phyloP scores from a whole-genome alignment of 2,329 filamentous ascomycete genomes.

The Hymenoscyphus infarciens region DNA sequence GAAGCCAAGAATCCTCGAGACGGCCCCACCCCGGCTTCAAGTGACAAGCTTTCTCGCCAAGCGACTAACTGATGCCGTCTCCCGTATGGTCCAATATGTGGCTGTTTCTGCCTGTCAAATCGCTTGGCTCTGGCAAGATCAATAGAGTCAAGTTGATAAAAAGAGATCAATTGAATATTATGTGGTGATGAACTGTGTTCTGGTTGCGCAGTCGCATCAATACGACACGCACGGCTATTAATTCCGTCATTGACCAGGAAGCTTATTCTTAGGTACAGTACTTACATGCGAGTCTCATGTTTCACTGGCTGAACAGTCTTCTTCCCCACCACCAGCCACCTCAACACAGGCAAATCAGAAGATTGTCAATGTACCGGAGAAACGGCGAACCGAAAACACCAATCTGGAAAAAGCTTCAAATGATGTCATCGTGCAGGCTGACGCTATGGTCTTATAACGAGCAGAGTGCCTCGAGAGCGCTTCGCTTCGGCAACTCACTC shows the following conservation, averaged over 20 bases:
- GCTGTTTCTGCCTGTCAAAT: too few species aligned
- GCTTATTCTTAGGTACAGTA: not conserved
- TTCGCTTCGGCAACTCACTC: too few species aligned
- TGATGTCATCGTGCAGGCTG: not conserved
- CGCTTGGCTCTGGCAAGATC: too few species aligned
- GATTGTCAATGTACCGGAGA: not conserved
- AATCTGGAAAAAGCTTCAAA: not conserved
- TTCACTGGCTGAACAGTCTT: not conserved
- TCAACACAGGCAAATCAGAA: not conserved
- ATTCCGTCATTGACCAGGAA: not conserved
- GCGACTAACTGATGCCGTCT: not conserved
- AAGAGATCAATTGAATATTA: too few species aligned
- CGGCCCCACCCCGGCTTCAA: not conserved
- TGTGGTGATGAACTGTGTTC: too few species aligned
- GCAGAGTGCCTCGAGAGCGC: not conserved
- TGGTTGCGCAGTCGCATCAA: not conserved
- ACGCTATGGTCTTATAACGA: not conserved
- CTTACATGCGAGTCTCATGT: not conserved
- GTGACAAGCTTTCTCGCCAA: constrained; percentile 12
- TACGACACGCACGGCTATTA: not conserved
- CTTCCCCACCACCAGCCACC: not conserved
- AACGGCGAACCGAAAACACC: not conserved
- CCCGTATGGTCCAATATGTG: not conserved
- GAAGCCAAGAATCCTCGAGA: not conserved
- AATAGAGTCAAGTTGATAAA: too few species aligned